Conservation (phyloP, 805 yeast species). For the Myxozyma vanderwaltii region DNA sequence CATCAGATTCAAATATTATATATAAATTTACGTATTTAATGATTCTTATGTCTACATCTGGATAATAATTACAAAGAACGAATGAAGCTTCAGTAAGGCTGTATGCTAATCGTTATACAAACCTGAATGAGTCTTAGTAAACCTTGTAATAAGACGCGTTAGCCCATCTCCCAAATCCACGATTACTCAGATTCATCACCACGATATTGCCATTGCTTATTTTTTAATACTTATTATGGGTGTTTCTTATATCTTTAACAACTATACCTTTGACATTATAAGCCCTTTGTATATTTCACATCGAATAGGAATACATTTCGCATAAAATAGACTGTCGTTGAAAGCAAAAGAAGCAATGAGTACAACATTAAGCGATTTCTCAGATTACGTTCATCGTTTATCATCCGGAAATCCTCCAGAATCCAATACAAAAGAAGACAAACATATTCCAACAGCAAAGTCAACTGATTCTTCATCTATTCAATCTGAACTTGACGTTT, state of each 20-base stretch:
- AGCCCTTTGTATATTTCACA: too few species aligned
- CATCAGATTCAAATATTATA: too few species aligned
- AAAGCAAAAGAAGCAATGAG: too few species aligned
- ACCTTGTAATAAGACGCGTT: background rate
- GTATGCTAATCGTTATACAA: too few species aligned
- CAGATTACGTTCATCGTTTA: slow-evolving; percentile 26
- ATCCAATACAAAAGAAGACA: background rate
- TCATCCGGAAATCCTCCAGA: background rate
- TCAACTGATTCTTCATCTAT: slow-evolving; percentile 7
- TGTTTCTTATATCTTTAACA: background rate
- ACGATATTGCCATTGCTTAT: too few species aligned
- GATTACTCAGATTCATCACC: too few species aligned
- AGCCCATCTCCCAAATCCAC: slow-evolving; percentile 5
- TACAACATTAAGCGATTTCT: slow-evolving; percentile 31
- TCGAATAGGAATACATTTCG: background rate
- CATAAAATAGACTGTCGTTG: background rate
- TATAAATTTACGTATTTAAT: too few species aligned
- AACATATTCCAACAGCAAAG: background rate
- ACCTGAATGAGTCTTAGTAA: background rate
- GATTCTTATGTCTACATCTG: too few species aligned
- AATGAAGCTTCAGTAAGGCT: too few species aligned
- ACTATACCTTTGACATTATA: too few species aligned
- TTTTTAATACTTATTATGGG: background rate
- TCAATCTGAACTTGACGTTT: slow-evolving; percentile 26
- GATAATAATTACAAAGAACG: too few species aligned